Evolutionary conservation across 495 filamentous ascomycete species (phyloP).

Genomic region (Neurospora sp.): DNA sequence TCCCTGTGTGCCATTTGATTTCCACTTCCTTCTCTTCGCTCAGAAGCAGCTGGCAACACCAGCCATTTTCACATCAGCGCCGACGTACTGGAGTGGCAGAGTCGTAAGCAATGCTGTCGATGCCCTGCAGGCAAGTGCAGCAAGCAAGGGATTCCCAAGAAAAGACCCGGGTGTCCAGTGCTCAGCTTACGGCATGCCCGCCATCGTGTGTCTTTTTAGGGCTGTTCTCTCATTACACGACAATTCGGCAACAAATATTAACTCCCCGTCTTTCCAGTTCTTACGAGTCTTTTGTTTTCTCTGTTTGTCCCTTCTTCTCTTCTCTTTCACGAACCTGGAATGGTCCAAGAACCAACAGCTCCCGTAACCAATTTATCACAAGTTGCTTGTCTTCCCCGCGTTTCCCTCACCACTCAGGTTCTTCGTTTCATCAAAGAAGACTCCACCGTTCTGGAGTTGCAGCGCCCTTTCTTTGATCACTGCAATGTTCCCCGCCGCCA

Average conservation of each 20-base stretch:
- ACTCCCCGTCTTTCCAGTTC: background rate
- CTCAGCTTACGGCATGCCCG: slow-evolving; percentile 4
- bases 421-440: background rate
- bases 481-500: background rate
- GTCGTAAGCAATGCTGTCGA: background rate
- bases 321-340: background rate
- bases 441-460: background rate
- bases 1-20: background rate
- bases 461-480: background rate
- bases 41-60: background rate
- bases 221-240: background rate
- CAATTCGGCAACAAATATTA: background rate
- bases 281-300: background rate
- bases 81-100: background rate
- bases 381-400: background rate
- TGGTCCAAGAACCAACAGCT: background rate
- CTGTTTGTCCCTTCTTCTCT: background rate
- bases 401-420: background rate
- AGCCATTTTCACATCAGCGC: background rate
- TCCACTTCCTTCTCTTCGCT: background rate
- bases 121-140: background rate
- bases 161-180: background rate
- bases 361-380: background rate
- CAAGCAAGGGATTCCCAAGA: background rate
- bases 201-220: background rate